phyloP scores from a whole-genome alignment of 345 rosid genomes.

The Ceriops zippeliana region DNA sequence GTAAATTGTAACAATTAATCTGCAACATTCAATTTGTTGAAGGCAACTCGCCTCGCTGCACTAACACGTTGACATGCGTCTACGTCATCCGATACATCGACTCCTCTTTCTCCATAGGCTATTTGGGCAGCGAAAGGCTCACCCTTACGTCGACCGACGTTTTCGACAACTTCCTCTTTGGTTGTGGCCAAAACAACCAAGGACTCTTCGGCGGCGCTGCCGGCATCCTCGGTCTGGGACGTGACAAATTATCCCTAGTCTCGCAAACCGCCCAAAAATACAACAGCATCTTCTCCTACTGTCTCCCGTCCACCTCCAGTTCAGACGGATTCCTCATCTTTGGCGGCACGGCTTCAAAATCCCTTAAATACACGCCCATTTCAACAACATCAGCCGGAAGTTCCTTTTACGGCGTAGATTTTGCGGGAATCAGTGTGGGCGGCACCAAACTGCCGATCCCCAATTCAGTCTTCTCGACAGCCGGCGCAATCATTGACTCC shows the following conservation, averaged over 20 bases:
- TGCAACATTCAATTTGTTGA: slow-evolving; percentile 7
- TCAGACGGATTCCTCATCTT: slow-evolving; percentile 72
- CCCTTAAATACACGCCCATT: slow-evolving; percentile 61
- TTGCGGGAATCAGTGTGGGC: slow-evolving; percentile 52
- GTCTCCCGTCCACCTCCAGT: slow-evolving; percentile 68
- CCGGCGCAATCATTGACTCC: slow-evolving; percentile 72
- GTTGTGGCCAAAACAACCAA: slow-evolving; percentile 77
- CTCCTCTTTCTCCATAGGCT: slow-evolving; percentile 61
- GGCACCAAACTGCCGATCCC: slow-evolving; percentile 47
- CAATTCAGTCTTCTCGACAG: slow-evolving; percentile 39
- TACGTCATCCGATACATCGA: slow-evolving; percentile 83
- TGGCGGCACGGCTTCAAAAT: slow-evolving; percentile 27
- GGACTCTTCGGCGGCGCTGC: slow-evolving; percentile 75
- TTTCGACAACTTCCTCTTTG: slow-evolving; percentile 48
- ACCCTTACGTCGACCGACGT: slow-evolving; percentile 48
- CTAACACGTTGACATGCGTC: slow-evolving; percentile 46
- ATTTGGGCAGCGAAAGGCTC: slow-evolving; percentile 57
- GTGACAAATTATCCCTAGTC: slow-evolving; percentile 57
- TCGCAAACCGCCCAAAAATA: slow-evolving; percentile 59
- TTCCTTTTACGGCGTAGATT: slow-evolving; percentile 64
- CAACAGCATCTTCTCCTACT: slow-evolving; percentile 73
- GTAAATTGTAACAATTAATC: background rate
- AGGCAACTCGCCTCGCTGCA: slow-evolving; percentile 47
- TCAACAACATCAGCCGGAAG: slow-evolving; percentile 30
- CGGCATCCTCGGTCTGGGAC: slow-evolving; percentile 82